Evolutionary conservation across 2,329 filamentous ascomycete species (phyloP), one percentile per base, ranked within the genome.

Genomic region (Aspergillus aculeatus): DNA sequence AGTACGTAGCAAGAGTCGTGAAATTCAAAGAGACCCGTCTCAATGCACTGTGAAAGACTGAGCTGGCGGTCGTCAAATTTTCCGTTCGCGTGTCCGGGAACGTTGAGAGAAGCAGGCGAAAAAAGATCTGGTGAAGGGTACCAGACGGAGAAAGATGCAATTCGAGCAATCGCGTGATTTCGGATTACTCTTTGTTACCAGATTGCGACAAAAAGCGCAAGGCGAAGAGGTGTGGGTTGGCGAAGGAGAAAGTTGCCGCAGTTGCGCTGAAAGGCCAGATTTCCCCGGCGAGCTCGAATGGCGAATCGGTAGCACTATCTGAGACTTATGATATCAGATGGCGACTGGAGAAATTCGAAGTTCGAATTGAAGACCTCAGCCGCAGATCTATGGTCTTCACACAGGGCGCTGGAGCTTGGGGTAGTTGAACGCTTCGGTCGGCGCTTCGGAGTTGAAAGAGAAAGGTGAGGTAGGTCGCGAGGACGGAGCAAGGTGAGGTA

Each of bases 241-340:
- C 62, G 60, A 64, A 60, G 60, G 54, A 53, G 57, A 41, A 49
- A 49, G 55, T 47, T 38, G 35, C 55, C 55, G 50, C 50, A 57
- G 58, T 61, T 47, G 60, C 58, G 60, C 38, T 57, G 59, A 64
- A 61, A 65, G 63, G 63, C 63, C 63, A 65, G 63, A 65, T 65
- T 64, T 60, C 63, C 56, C 56, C 60, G 61, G 58, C 35, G 56
- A 49, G 23, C 47, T 51, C 56, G 57, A 35, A 51, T 31, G 38
- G 54, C 44, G 24, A 52, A 54, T 51, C 47, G 58, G 47, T 47
- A 51, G 54, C 35, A 57, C 32, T 48, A 55, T n/a, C 38, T 35
- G 31, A 47, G 41, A 26, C 21, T 3, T 24, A 26, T n/a, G 26
- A 29, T 55, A 56, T 26, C 23, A 56, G 32, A 55, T 32, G 38